phyloP scores from a whole-genome alignment of 345 rosid genomes.

The Arabidopsis suecica region DNA sequence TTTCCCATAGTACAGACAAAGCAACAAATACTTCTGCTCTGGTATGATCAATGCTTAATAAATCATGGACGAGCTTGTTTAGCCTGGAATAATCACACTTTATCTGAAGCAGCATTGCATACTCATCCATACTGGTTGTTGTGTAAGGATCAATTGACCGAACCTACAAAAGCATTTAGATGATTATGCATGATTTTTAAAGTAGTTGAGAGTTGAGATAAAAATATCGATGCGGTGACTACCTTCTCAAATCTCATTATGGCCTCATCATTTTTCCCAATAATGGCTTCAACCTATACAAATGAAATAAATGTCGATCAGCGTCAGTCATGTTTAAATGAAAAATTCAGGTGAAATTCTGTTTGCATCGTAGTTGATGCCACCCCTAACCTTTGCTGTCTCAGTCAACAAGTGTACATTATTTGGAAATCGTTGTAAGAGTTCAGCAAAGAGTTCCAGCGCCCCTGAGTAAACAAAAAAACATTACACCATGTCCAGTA shows the following conservation, averaged over 20 bases:
- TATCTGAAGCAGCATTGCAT: constrained; percentile 89
- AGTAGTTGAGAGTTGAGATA: constrained; percentile 1
- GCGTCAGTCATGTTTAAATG: not conserved
- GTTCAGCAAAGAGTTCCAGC: constrained; percentile 82
- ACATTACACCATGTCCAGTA: constrained; percentile 15
- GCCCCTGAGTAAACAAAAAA: constrained; percentile 63
- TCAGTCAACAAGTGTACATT: constrained; percentile 90
- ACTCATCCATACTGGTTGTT: constrained; percentile 92
- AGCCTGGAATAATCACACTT: constrained; percentile 85
- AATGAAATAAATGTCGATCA: constrained; percentile 41
- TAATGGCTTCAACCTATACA: constrained; percentile 89
- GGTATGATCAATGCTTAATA: constrained; percentile 79
- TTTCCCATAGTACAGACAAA: constrained; percentile 82
- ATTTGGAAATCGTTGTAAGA: constrained; percentile 88
- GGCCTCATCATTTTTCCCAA: constrained; percentile 93
- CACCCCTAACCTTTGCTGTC: constrained; percentile 81
- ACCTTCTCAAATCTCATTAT: constrained; percentile 94
- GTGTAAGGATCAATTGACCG: constrained; percentile 89
- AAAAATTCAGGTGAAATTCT: not conserved
- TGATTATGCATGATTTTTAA: constrained; percentile 17
- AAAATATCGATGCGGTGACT: not conserved
- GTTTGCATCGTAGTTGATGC: not conserved
- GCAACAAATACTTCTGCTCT: constrained; percentile 95
- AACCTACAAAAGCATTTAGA: constrained; percentile 61
- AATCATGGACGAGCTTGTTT: constrained; percentile 90